Conservation (phyloP, 148 eudicot genomes). For the Mesembryanthemum crystallinum region DNA sequence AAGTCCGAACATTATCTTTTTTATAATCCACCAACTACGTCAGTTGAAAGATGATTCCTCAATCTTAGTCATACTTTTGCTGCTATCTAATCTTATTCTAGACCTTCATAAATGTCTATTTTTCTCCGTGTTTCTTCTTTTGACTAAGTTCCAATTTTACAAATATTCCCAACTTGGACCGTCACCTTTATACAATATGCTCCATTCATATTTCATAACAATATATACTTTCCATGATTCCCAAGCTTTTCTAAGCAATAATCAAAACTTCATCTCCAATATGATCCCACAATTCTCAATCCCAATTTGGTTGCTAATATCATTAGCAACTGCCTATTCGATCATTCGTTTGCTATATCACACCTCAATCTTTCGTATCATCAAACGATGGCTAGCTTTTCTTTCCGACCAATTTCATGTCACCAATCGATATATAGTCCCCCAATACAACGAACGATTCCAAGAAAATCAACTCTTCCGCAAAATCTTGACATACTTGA, state of each 20-base stretch:
- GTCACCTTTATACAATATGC: background rate
- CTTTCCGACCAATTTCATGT: conserved; percentile 37
- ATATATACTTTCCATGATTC: background rate
- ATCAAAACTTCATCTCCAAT: background rate
- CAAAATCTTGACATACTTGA: conserved; percentile 46
- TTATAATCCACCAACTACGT: background rate
- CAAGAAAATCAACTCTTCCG: conserved; percentile 55
- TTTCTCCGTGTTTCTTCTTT: conserved; percentile 18
- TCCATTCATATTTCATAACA: background rate
- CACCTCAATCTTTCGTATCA: conserved; percentile 33
- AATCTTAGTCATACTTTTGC: conserved; percentile 27
- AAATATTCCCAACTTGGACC: conserved; percentile 4
- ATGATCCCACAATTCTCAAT: conserved; percentile 15
- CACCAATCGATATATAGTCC: conserved; percentile 49
- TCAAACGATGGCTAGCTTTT: conserved; percentile 20
- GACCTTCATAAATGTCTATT: conserved; percentile 2
- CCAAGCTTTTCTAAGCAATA: background rate
- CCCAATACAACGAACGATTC: conserved; percentile 47
- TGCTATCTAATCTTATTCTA: too few species aligned
- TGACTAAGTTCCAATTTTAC: background rate
- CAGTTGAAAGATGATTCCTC: background rate
- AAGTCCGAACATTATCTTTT: conserved; percentile 4
- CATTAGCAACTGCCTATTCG: conserved; percentile 11
- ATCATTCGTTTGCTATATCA: conserved; percentile 28
- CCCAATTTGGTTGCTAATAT: conserved; percentile 11